Percentiles rank a stretch among this genome's conserved stretches.
Evolutionary conservation across 192 early-diverging fungal genomes (phyloP).

Genomic region (Physocladia obscura): DNA sequence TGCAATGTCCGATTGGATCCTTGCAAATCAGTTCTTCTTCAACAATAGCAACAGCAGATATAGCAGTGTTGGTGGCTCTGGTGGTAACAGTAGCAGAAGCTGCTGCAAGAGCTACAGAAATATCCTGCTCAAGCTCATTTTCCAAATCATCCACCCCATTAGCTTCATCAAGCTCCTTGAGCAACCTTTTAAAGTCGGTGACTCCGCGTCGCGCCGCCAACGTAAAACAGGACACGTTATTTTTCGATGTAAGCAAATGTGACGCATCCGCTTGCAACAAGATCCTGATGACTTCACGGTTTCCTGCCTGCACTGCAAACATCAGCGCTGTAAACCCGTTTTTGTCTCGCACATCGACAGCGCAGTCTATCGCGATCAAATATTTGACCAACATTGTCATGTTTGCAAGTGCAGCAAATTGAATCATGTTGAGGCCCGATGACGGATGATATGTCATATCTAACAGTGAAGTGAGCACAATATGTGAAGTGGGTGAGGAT

Average conservation of each 20-base stretch:
- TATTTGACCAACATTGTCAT: slow-evolving; percentile 44
- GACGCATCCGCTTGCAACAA: slow-evolving; percentile 37
- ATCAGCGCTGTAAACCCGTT: slow-evolving; percentile 42
- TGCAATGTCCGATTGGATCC: too few relatives aligned
- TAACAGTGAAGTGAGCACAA: slow-evolving; percentile 6
- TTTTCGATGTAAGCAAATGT: slow-evolving; percentile 3
- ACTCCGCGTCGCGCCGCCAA: slow-evolving; percentile 2
- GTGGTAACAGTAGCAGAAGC: too few relatives aligned
- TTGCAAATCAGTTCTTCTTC: too few relatives aligned
- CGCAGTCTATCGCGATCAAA: slow-evolving; percentile 22
- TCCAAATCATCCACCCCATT: slow-evolving; percentile 4
- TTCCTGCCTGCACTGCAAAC: slow-evolving; percentile 34
- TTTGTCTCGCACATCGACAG: slow-evolving; percentile 31
- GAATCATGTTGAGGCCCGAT: slow-evolving; percentile 26
- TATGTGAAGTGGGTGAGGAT: neutral
- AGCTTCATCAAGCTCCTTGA: neutral
- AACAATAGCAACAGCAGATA: too few relatives aligned
- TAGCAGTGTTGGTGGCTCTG: too few relatives aligned
- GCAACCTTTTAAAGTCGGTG: neutral
- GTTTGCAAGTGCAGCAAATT: slow-evolving; percentile 28
- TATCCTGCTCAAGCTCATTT: neutral
- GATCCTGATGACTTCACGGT: slow-evolving; percentile 14
- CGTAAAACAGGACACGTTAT: slow-evolving; percentile 19
- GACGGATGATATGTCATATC: slow-evolving; percentile 22
- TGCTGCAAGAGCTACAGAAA: too few relatives aligned